Percentiles rank a stretch among this genome's conserved stretches.
These are phyloP conservation scores for Arachis stenosperma DNA, from an alignment of 306 rosid species.

Conservation along the genomic window DNA sequence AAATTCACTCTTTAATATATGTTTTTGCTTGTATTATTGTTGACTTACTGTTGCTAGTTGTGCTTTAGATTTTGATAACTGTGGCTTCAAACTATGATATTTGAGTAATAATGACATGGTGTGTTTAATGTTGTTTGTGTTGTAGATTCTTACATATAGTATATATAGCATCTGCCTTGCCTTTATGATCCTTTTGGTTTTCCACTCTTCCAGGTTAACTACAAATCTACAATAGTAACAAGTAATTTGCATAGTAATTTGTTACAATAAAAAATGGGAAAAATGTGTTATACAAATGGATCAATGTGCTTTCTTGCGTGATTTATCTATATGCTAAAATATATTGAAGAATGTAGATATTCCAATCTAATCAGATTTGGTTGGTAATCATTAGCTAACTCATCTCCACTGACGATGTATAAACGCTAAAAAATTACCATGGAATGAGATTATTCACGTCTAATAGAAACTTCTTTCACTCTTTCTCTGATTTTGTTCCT, in stretches of 20 bases:
- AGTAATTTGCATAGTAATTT: neutral
- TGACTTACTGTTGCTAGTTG: neutral
- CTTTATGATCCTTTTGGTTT: neutral
- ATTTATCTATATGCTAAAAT: neutral
- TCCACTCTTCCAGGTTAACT: neutral
- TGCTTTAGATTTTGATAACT: neutral
- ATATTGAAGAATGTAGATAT: no score
- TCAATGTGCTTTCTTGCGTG: neutral
- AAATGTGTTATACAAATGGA: neutral
- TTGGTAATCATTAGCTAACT: no score
- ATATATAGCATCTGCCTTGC: neutral
- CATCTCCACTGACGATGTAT: no score
- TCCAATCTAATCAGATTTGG: no score
- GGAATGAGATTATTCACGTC: no score
- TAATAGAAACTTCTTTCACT: no score
- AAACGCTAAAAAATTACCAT: no score
- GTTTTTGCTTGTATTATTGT: neutral
- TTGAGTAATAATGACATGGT: neutral
- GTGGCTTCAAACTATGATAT: neutral
- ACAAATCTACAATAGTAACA: neutral
- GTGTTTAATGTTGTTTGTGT: neutral
- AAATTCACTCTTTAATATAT: no score
- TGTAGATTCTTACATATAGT: neutral
- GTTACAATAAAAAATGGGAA: neutral
- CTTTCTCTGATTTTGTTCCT: no score